These are phyloP conservation scores for Cicer cuneatum DNA, from an alignment of 306 rosid species.

Conservation along the genomic window DNA sequence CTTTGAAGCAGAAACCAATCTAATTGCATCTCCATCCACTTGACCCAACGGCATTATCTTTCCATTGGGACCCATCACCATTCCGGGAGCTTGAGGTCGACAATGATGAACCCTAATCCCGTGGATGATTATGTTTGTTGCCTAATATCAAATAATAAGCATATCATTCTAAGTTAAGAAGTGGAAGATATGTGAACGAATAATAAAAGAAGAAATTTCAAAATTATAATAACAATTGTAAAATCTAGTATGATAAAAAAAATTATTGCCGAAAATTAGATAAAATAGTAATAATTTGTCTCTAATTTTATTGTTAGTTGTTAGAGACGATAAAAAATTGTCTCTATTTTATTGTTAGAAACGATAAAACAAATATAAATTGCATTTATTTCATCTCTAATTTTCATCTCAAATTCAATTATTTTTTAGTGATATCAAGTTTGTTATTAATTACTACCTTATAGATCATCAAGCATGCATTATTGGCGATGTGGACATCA, in stretches of 20 bases:
- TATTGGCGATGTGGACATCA: constrained; percentile 32
- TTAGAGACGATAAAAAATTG: too few species aligned
- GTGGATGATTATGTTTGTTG: constrained; percentile 42
- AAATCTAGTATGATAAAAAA: not conserved
- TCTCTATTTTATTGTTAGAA: not conserved
- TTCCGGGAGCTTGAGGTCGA: constrained; percentile 41
- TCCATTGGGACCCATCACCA: constrained; percentile 47
- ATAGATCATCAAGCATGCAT: constrained; percentile 43
- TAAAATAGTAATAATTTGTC: too few species aligned
- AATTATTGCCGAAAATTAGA: too few species aligned
- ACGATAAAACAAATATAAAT: not conserved
- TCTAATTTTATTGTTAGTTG: too few species aligned
- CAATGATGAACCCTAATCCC: constrained; percentile 39
- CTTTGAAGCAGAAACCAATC: constrained; percentile 46
- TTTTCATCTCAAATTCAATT: not conserved
- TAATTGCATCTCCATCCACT: constrained; percentile 47
- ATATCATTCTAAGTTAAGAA: not conserved
- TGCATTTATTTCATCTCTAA: not conserved
- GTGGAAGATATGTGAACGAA: not conserved
- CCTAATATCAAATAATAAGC: constrained; percentile 33
- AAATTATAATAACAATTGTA: not conserved
- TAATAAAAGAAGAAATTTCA: not conserved
- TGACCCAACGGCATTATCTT: constrained; percentile 24
- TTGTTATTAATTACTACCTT: constrained; percentile 34
- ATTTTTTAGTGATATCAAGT: not conserved